A percentile compares a stretch with the other conserved stretches of the same genome.
Evolutionary conservation across 345 rosid genomes (phyloP).

Genomic region (Linum tenue): DNA sequence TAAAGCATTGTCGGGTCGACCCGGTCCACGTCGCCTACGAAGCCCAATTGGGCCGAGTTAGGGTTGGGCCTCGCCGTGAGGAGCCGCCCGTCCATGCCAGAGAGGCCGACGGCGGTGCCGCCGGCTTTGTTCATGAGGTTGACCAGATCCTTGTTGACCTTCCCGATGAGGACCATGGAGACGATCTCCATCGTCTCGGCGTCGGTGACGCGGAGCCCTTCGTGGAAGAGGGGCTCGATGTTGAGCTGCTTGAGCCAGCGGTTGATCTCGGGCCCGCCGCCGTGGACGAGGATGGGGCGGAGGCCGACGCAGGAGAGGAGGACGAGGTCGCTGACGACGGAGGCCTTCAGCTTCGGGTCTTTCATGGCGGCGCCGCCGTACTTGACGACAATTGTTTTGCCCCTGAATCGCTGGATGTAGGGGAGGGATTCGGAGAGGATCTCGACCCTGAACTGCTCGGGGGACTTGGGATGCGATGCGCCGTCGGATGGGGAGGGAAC

Average conservation of each 20-base stretch:
- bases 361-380: constrained; percentile 98
- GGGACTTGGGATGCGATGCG: not conserved
- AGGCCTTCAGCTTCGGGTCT: constrained; percentile 52
- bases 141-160: constrained; percentile 74
- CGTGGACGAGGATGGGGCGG: constrained; percentile 84
- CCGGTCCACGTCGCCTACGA: constrained; percentile 75
- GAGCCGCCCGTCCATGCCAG: constrained; percentile 86
- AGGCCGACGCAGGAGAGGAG: constrained; percentile 82
- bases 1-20: constrained; percentile 56
- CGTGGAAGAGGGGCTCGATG: constrained; percentile 57
- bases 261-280: constrained; percentile 91
- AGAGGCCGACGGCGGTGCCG: constrained; percentile 77
- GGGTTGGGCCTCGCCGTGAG: constrained; percentile 68
- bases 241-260: constrained; percentile 54
- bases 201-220: constrained; percentile 84
- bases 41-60: constrained; percentile 57
- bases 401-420: constrained; percentile 81
- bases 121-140: constrained; percentile 73
- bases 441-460: constrained; percentile 48
- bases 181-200: constrained; percentile 89
- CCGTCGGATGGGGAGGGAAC: not conserved
- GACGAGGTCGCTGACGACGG: constrained; percentile 67
- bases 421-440: constrained; percentile 87
- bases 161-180: constrained; percentile 87
- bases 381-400: constrained; percentile 84